Evolutionary conservation across 805 yeast species (phyloP).

Genomic region (Wickerhamomyces tratensis): DNA sequence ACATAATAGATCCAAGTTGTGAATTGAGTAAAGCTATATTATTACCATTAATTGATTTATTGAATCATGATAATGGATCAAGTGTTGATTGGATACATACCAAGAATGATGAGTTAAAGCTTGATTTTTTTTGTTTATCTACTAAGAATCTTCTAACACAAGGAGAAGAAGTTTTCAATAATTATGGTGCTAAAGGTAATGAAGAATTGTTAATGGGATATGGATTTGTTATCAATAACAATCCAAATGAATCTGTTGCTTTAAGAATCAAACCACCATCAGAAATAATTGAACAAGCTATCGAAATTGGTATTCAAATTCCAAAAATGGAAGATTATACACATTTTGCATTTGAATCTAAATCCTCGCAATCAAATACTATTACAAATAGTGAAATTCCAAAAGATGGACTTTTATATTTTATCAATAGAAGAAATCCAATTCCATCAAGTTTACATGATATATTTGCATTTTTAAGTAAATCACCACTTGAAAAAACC

Average conservation of each 20-base stretch:
- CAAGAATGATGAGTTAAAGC: slow-evolving; percentile 1
- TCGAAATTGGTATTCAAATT: slow-evolving; percentile 24
- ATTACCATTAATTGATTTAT: slow-evolving; percentile 67
- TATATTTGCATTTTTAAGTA: slow-evolving; percentile 20
- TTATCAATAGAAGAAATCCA: slow-evolving; percentile 18
- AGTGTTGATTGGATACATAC: slow-evolving; percentile 57
- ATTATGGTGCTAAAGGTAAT: slow-evolving; percentile 80
- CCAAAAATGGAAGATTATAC: slow-evolving; percentile 31
- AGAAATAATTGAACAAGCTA: slow-evolving; percentile 20
- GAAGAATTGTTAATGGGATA: slow-evolving; percentile 73
- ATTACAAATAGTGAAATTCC: slow-evolving; percentile 6
- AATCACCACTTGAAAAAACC: slow-evolving; percentile 25
- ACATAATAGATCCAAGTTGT: slow-evolving; percentile 25
- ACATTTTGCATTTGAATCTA: slow-evolving; percentile 25
- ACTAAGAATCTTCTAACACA: slow-evolving; percentile 4
- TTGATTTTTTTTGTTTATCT: too few species aligned
- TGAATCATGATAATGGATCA: slow-evolving; percentile 60
- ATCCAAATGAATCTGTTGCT: slow-evolving; percentile 54
- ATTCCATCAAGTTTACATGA: slow-evolving; percentile 16
- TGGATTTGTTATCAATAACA: slow-evolving; percentile 35
- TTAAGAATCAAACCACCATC: slow-evolving; percentile 43
- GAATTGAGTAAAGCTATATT: slow-evolving; percentile 46
- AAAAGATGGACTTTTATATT: slow-evolving; percentile 23
- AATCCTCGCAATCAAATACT: background rate
- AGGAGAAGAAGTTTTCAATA: slow-evolving; percentile 48